These are phyloP conservation scores for Tephrocybe rancida DNA, from an alignment of 768 basidiomycete species.

Conservation along the genomic window DNA sequence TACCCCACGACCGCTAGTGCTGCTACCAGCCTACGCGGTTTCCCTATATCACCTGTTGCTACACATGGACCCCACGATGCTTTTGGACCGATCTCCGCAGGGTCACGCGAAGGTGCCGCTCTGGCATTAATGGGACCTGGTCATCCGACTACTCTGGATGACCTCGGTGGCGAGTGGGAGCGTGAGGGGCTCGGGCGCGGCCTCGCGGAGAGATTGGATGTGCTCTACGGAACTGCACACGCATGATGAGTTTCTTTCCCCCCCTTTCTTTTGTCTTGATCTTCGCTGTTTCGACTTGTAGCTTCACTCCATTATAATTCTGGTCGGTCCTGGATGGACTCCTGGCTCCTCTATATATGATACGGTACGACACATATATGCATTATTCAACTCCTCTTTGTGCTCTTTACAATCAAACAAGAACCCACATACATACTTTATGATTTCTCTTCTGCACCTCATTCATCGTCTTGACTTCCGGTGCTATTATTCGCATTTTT, in stretches of 20 bases:
- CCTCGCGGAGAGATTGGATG: constrained; percentile 79
- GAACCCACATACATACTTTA: neutral
- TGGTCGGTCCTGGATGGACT: too few species aligned
- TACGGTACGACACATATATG: neutral
- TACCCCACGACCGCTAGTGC: constrained; percentile 20
- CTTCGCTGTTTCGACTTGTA: neutral
- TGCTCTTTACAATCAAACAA: neutral
- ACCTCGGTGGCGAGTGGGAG: constrained; percentile 86
- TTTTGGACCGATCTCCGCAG: constrained; percentile 8
- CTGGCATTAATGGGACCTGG: neutral
- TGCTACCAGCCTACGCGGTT: constrained; percentile 28
- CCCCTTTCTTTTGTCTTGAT: neutral
- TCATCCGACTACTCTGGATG: constrained; percentile 40
- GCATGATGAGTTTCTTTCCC: neutral
- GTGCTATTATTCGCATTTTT: neutral
- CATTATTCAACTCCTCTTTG: neutral
- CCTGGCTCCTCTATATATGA: neutral
- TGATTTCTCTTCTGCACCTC: neutral
- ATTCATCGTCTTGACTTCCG: neutral
- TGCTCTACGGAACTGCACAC: constrained; percentile 13
- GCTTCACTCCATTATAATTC: neutral
- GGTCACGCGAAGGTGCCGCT: neutral
- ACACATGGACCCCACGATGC: neutral
- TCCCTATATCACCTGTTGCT: constrained; percentile 10
- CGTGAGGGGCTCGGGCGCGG: constrained; percentile 82